Evolutionary conservation across 352 stramenopile species (phyloP), one percentile per base, ranked within the genome.

Genomic region (Phytophthora uliginosa): DNA sequence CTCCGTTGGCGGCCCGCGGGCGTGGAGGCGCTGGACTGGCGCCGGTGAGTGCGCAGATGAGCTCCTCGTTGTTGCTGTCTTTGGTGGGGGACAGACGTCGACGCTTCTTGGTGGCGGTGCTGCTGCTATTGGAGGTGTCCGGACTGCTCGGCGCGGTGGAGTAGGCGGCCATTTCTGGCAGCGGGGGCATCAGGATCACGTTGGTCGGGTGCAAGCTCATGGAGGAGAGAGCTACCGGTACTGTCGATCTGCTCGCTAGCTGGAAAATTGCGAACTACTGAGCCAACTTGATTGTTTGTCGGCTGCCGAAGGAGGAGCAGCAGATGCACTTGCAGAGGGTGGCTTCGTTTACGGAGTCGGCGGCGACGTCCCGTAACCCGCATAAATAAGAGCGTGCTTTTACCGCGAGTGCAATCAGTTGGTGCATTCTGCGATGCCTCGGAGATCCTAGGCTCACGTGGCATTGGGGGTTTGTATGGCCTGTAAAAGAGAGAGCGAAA

Each of bases 241-340:
- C 17, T 3, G 1, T 31, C 12, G 47, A 20, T 33, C 47, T 54
- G 47, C 9, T 18, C n/a, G 4, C n/a, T n/a, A 55, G 59, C 58
- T 59, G 60, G 60, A 26, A 70, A 65, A 70, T 66, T 66, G 59
- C 45, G 24, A 74, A 74, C 60, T 69, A 74, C 58, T 60, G 18
- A 12, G 18, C 20, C 34, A 22, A 67, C 64, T 71, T 66, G 64
- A 71, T 67, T 72, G 65, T 72, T 71, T n/a, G 56, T 36, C 33
- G 47, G 52, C 36, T 60, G 51, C 59, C 8, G 9, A 4, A 31
- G 28, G 28, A 31, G 28, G 28, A 31, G 28, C 28, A 18, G 59
- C 36, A 56, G 45, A 59, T 59, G 36, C 56, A 71, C 34, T 54
- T 50, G 47, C 36, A 56, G 66, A 66, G 57, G 58, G 48, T 34